A percentile compares a stretch with the other conserved stretches of the same genome.
Evolutionary conservation across 2,329 filamentous ascomycete species (phyloP).

Genomic region (Blastomyces gilchristii): DNA sequence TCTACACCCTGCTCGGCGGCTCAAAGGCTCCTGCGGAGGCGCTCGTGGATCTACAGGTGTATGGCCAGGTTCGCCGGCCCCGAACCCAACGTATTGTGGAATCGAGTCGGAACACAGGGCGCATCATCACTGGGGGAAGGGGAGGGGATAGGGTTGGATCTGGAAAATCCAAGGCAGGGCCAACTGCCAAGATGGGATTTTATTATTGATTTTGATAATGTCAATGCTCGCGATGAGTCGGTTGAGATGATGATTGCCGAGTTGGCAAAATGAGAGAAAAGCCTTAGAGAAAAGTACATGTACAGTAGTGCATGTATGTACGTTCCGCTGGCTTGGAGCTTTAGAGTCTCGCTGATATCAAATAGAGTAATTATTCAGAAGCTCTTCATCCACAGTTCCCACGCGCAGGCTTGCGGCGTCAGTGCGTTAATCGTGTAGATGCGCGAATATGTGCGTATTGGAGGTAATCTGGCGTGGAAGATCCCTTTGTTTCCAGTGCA

Average conservation of each 20-base stretch:
- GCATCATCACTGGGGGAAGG: background rate
- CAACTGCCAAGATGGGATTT: background rate
- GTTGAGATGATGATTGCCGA: background rate
- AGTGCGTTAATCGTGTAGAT: too few species aligned
- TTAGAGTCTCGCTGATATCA: background rate
- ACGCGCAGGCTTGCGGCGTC: too few species aligned
- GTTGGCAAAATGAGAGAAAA: background rate
- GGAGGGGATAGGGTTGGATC: background rate
- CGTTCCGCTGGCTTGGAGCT: background rate
- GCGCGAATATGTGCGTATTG: too few species aligned
- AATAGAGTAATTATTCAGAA: too few species aligned
- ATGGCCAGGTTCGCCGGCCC: conserved; percentile 36
- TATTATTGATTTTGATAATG: background rate
- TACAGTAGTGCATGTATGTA: background rate
- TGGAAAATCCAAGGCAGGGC: background rate
- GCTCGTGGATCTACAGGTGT: conserved; percentile 20
- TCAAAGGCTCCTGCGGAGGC: background rate
- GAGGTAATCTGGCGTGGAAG: too few species aligned
- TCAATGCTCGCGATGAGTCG: background rate
- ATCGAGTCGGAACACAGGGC: conserved; percentile 27
- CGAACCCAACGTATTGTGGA: conserved; percentile 38
- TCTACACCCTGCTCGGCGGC: conserved; percentile 15
- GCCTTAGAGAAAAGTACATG: too few species aligned
- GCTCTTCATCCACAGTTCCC: too few species aligned
- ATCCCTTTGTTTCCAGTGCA: too few species aligned